Evolutionary conservation across 164 flowering plant genomes (phyloP), one percentile per base, ranked within the genome.

Genomic region (Saururus chinensis): DNA sequence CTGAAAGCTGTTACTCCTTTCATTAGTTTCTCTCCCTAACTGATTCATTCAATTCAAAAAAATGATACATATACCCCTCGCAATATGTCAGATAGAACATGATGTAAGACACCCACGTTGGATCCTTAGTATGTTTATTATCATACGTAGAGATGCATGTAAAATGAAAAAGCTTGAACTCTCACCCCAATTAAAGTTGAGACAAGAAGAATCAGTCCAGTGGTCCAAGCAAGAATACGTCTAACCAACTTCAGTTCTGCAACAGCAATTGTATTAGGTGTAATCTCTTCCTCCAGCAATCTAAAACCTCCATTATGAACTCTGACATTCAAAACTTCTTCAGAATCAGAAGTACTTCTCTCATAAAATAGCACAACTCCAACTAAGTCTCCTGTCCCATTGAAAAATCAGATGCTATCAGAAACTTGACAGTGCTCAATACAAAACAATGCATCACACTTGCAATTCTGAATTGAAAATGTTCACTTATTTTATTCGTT

Each of bases 141-240:
- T 30, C 4, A 12, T 12, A 13, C 11, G 17, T 45, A n/a, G 17
- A 45, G 0, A 12, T 45, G 49, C 6, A 30, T 23, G 1, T 16
- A 23, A 55, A 24, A 55, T 1, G 14, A 55, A 0, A 30, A 21
- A 55, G 24, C 1, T 26, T 55, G 40, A 10, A 59, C 45, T 49
- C 85, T 90, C 75, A 93, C 99, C 95, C 97, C 99, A 24, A 90
- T 53, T 30, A 88, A 72, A 70, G 96, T 85, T 56, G 99, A 74
- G 70, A 90, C 73, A 25, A 90, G 70, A 64, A 93, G 92, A 73
- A 93, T 77, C 66, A 93, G 64, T 71, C 97, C 99, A 22, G 97
- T 88, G 42, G 80, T 45, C 99, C 97, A 88, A n/a, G 99, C 99
- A 74, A 90, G 79, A 40, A 73, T 78, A 23, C 45, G 62, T 64